A percentile compares a stretch with the other conserved stretches of the same genome.
Conservation (phyloP, 805 yeast genomes). For the Vanderwaltozyma tropicalis region DNA sequence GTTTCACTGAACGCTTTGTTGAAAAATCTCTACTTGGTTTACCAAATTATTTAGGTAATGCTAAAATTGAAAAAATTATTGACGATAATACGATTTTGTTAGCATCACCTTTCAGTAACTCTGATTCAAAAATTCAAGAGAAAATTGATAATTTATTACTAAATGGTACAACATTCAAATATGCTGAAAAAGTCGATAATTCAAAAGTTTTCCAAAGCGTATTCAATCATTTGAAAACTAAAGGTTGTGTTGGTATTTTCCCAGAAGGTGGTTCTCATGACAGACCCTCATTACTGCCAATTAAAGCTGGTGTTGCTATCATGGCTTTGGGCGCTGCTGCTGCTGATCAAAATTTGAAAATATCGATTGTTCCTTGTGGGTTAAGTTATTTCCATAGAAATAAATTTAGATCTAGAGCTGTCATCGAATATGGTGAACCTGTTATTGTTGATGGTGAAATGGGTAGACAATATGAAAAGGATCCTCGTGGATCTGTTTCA, state of each 20-base stretch:
- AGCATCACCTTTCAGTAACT: conserved; percentile 56
- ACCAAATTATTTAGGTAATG: conserved; percentile 68
- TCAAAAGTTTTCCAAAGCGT: conserved; percentile 71
- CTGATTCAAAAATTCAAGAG: conserved; percentile 32
- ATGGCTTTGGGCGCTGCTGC: conserved; percentile 95
- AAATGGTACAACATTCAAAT: conserved; percentile 55
- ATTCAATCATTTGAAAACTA: conserved; percentile 66
- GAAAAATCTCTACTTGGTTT: conserved; percentile 60
- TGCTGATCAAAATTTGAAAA: conserved; percentile 59
- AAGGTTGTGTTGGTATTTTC: conserved; percentile 80
- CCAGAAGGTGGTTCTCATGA: conserved; percentile 99
- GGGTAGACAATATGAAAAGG: conserved; percentile 53
- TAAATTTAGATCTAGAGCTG: conserved; percentile 89
- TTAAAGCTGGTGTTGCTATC: conserved; percentile 94
- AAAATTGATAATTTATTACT: conserved; percentile 35
- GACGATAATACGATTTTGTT: conserved; percentile 54
- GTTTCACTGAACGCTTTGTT: conserved; percentile 52
- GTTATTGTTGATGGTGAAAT: conserved; percentile 52
- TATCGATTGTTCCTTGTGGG: conserved; percentile 88
- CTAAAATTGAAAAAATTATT: conserved; percentile 53
- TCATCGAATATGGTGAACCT: conserved; percentile 84
- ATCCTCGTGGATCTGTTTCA: conserved; percentile 66
- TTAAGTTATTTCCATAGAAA: conserved; percentile 93
- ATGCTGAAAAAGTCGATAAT: conserved; percentile 78
- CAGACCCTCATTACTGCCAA: conserved; percentile 79